phyloP scores from a whole-genome alignment of 352 stramenopile species.

The Phytophthora foliorum region DNA sequence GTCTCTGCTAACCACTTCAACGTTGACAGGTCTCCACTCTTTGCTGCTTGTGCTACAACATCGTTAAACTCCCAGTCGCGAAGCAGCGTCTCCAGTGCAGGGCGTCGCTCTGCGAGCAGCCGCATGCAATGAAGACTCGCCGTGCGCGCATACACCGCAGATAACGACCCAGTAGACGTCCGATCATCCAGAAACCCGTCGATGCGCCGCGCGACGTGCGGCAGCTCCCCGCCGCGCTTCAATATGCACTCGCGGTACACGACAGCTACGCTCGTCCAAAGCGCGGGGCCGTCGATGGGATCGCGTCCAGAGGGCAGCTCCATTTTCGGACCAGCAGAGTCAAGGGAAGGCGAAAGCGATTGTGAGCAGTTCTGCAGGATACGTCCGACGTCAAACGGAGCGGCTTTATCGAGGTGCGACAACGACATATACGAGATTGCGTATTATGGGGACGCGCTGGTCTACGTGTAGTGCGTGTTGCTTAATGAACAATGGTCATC shows the following conservation, averaged over 20 bases:
- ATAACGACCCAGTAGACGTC: conserved; percentile 11
- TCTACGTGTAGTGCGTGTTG: not conserved
- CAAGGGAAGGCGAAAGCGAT: conserved; percentile 18
- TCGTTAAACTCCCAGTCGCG: conserved; percentile 31
- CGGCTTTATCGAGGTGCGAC: conserved; percentile 21
- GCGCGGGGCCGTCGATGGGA: not conserved
- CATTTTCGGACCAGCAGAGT: not conserved
- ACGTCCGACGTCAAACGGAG: conserved; percentile 11
- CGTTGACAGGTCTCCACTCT: conserved; percentile 15
- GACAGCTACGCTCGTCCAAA: conserved; percentile 30
- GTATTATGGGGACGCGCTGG: not conserved
- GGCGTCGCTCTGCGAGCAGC: conserved; percentile 14
- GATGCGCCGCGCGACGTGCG: conserved; percentile 21
- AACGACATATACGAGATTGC: conserved; percentile 2
- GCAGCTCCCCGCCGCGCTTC: conserved; percentile 25
- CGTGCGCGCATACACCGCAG: conserved; percentile 20
- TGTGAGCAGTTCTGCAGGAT: conserved; percentile 20
- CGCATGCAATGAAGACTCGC: conserved; percentile 33
- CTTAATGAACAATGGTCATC: not conserved
- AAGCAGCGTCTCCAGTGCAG: conserved; percentile 12
- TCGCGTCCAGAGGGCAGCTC: not conserved
- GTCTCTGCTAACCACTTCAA: conserved; percentile 22
- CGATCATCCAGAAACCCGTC: conserved; percentile 22
- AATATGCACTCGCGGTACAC: conserved; percentile 30
- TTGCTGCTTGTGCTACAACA: conserved; percentile 9